Evolutionary conservation across 805 yeast species (phyloP), one percentile per base, ranked within the genome.

Genomic region (Jamesozyma spencerorum): DNA sequence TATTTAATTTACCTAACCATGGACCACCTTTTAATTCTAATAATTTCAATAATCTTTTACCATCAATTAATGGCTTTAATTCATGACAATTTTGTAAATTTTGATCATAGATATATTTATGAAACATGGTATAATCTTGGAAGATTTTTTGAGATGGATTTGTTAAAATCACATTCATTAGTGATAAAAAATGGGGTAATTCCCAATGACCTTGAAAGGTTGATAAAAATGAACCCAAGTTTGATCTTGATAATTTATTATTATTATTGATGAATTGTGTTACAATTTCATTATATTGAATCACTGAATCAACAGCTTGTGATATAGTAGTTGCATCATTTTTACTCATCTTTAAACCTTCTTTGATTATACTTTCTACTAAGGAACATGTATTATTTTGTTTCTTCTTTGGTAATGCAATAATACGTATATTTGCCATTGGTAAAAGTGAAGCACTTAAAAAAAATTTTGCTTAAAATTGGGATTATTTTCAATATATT

Each of bases 1-100:
- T 75, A 43, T 76, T 71, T 7, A 79, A 61, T 7, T 60, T 61
- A 7, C 75, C 68, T 72, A 90, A 69, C 96, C 97, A 87, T 5
- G 88, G 87, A 0, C 98, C 98, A 0, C 90, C 85, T 53, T 81
- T 82, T 41, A 67, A 65, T 18, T 69, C 62, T 22, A 83, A 59
- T 17, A 66, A 59, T 33, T 65, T 61, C 38, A 72, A 64, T 34
- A 90, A 59, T 34, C 74, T 72, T 49, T 83, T 85, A 13, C 98
- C 94, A 58, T 85, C 86, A 11, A 88, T 60, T 5, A 85, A 47
- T 1, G 90, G 84, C 52, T 76, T 82, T 42, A 81, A 44, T 0
- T 51, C 55, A 52, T 75, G 53, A 20, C 50, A 48, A 24, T 50
- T 37, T 34, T 54, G 44, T 31, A 60, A 42, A 7, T 50, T 41